phyloP scores from a whole-genome alignment of 2,329 filamentous ascomycete species.

The Ceratocystis diversiconidia region DNA sequence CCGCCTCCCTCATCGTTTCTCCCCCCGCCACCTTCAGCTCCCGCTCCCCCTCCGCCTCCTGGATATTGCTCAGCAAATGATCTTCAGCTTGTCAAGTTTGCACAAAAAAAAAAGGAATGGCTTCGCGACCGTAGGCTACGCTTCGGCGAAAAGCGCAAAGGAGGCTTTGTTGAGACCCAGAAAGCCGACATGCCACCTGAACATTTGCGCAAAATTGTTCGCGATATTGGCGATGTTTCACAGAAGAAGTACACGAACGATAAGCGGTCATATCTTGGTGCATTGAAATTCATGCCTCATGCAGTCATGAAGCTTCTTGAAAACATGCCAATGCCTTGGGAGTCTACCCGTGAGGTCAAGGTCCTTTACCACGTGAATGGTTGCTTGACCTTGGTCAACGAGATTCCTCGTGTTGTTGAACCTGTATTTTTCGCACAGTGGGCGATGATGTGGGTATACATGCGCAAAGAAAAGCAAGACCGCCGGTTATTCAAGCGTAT shows the following conservation, averaged over 20 bases:
- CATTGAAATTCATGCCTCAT: constrained; percentile 98
- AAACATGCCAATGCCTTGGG: constrained; percentile 99
- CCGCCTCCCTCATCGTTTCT: constrained; percentile 43
- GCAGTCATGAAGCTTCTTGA: constrained; percentile 92
- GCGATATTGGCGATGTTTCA: constrained; percentile 96
- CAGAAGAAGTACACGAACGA: constrained; percentile 99
- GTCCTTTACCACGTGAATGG: constrained; percentile 97
- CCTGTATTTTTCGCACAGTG: constrained; percentile 96
- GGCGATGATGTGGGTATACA: constrained; percentile 98
- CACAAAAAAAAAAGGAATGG: constrained; percentile 99
- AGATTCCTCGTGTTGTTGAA: constrained; percentile 90
- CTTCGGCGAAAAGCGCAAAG: constrained; percentile 93
- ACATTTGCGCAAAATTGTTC: constrained; percentile 95
- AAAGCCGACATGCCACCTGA: constrained; percentile 98
- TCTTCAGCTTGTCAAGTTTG: constrained; percentile 81
- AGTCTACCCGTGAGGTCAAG: constrained; percentile 89
- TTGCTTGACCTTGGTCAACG: constrained; percentile 91
- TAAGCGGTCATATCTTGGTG: constrained; percentile 93
- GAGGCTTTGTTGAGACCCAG: constrained; percentile 91
- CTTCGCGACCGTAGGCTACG: constrained; percentile 77
- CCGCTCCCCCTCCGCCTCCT: constrained; percentile 61
- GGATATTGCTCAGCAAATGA: constrained; percentile 70
- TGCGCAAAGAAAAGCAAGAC: constrained; percentile 96
- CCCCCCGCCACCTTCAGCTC: constrained; percentile 43
- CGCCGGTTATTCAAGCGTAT: constrained; percentile 94